Evolutionary conservation across 2,329 filamentous ascomycete genomes (phyloP), one percentile per base, ranked within the genome.

Genomic region (Aspergillus tamarii): DNA sequence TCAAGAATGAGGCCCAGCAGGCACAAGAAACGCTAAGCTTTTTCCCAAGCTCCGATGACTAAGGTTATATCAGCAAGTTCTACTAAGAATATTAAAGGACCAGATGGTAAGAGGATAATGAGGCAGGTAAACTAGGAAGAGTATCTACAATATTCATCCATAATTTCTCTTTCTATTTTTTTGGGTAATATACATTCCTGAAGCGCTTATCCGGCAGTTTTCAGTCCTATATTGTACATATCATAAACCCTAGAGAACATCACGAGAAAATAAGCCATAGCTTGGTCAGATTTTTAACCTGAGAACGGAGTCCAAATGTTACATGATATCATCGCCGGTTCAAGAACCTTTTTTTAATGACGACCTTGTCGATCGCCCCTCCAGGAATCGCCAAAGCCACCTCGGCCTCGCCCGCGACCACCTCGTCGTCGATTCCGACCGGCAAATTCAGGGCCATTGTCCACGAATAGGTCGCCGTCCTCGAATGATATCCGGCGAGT

Each of bases 401-500:
- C 71, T 60, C 65, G 69, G 32, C 73, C 71, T 10, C 76, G 72
- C 60, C 74, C 76, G 39, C 80, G 79, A 48, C 80, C 79, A 11
- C 80, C 69, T 32, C 67, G 61, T 39, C 68, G 66, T 11, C 66
- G 52, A 10, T 57, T 19, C 66, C 67, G 63, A 66, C 61, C 53
- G 61, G 62, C 66, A 60, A 61, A 87, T 74, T 93, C 91, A 19
- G 87, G 87, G 16, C 91, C 91, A 60, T 89, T 84, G 74, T 93
- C 90, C 52, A 93, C 89, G 60, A 93, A 87, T 7, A 78, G 73
- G 64, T 89, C 87, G 0, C 83, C 84, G 61, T 88, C 81, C 74
- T 93, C 90, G 69, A 93, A 93, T 0, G 89, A 90, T 74, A 92
- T 93, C 36, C 91, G 84, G 73, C 91, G 88, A 77, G 87, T 87